Evolutionary conservation across 805 yeast genomes (phyloP), one percentile per base, ranked within the genome.

Genomic region (Barnettozyma siamensis): DNA sequence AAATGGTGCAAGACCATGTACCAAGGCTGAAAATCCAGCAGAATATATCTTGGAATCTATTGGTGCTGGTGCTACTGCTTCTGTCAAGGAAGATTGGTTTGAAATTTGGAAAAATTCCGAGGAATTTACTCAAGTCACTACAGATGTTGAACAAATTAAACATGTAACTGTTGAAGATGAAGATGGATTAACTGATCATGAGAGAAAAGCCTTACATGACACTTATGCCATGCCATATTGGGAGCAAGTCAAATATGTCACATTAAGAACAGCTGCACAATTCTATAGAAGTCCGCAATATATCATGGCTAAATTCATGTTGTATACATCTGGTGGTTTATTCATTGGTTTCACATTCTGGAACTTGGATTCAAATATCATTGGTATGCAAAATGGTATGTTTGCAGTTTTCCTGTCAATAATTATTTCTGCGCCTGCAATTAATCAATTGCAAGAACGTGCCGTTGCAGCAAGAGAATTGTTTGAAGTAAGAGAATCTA

Each of bases 291-390:
- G 80, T 47, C 83, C 80, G 6, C 56, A 65, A 21, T 83, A 83
- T 57, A 70, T 83, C 48, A 66, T 70, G 59, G 68, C 91, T 29
- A 85, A 83, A 63, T 50, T 77, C 19, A 62, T 67, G 47, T 63
- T 79, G 50, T 66, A 69, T 45, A 62, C 73, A 33, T 62, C 75
- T 19, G 70, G 80, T 35, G 78, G 88, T 37, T 53, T 85, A 12
- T 79, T 84, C 54, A 73, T 80, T 49, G 95, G 95, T 30, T 86
- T 87, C 58, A 69, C 83, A 1, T 86, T 80, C 65, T 81, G 76
- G 72, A 69, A 79, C 45, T 72, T 80, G 31, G 73, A 70, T 41
- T 63, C 66, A 36, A 60, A 74, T 21, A 53, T 76, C 32, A 67
- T 71, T 40, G 86, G 85, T 46, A 66, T 80, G 58, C 80, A 72